Conservation (phyloP, 2,329 filamentous ascomycete species). For the Ilyonectria mors-panacis region DNA sequence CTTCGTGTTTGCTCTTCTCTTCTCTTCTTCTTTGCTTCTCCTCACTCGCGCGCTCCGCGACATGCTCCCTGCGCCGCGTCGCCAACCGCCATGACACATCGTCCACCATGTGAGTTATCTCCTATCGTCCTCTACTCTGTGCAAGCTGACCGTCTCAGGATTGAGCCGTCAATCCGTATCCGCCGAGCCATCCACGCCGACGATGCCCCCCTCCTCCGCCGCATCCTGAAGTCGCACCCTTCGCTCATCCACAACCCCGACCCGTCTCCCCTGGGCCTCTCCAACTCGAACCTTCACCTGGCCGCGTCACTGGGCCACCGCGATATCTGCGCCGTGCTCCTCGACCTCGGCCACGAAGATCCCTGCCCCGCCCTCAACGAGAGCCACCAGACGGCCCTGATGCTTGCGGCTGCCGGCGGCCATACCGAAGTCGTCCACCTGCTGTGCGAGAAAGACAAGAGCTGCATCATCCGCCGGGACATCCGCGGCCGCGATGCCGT, state of each 20-base stretch:
- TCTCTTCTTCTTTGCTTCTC: conserved; percentile 19
- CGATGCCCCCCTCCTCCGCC: conserved; percentile 79
- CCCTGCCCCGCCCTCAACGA: conserved; percentile 83
- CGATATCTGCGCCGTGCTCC: conserved; percentile 77
- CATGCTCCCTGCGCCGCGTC: conserved; percentile 39
- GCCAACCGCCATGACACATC: conserved; percentile 46
- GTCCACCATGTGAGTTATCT: conserved; percentile 42
- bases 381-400: conserved; percentile 83
- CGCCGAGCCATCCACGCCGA: conserved; percentile 86
- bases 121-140: neutral
- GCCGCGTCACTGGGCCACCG: conserved; percentile 81
- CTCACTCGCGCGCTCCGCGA: conserved; percentile 27
- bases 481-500: conserved; percentile 79
- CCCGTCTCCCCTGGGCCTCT: conserved; percentile 74
- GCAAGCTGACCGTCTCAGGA: conserved; percentile 65
- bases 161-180: conserved; percentile 82
- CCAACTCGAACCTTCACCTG: conserved; percentile 88
- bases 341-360: conserved; percentile 83
- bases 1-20: conserved; percentile 5
- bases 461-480: conserved; percentile 76
- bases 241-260: conserved; percentile 84
- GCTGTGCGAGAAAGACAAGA: conserved; percentile 75
- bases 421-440: conserved; percentile 82
- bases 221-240: conserved; percentile 83
- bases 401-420: conserved; percentile 79